Evolutionary conservation across 441 rosid species (phyloP), one percentile per base, ranked within the genome.

Genomic region (Lepidium campestre): DNA sequence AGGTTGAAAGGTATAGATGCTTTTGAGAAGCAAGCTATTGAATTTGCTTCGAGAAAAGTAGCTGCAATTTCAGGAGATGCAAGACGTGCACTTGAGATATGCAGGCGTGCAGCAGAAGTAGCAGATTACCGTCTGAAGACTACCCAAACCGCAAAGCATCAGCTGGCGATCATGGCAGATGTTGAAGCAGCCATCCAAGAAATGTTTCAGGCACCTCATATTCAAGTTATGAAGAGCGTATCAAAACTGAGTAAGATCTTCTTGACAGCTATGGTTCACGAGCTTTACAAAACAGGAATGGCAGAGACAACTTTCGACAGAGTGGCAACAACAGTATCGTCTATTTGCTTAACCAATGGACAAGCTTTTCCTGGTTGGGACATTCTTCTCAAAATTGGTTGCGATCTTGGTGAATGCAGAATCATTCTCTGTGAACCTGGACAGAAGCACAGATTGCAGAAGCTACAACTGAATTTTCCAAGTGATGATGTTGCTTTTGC

Each of bases 31-130:
- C 97, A 86, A 80, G 97, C 97, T 17, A 80, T 91, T 61, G 99
- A 94, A 73, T 94, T 89, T 79, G 97, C 97, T 77, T 91, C 99
- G 15, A 84, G 99, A 68, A 94, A 94, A 89, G 98, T 91, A 47
- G 99, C 99, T 70, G 99, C 98, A 12, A 84, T 91, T 49, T 94
- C 99, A 35, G 98, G 99, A 65, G 99, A 94, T 73, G 99, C 99
- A 71, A 89, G 99, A 35, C 96, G 96, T 65, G 97, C 94, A 3
- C 80, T 94, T 58, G 99, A 91, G 87, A 94, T 94, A 70, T 89
- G 97, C 79, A 87, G 97, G 70, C 94, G 96, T 18, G 99, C 97
- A 62, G 97, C 97, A 32, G 97, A 94, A 79, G 81, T 94, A 63
- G 82, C 97, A 40, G 97, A 94, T 77, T 81, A 81, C 72, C 85